Evolutionary conservation across 768 basidiomycete genomes (phyloP).

Genomic region (Pulveroboletus frians): DNA sequence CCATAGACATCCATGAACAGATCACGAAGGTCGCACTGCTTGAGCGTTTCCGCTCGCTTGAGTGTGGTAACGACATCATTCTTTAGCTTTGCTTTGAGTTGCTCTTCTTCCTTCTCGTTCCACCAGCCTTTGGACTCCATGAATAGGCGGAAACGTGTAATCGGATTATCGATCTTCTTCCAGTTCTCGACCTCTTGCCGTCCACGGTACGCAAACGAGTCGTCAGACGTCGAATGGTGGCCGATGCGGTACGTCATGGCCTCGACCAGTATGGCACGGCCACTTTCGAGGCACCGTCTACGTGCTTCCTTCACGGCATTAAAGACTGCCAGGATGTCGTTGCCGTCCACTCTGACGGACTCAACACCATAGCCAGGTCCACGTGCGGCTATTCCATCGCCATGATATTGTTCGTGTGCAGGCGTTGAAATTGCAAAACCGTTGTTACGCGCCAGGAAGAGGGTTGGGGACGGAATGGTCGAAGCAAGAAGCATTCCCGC

Average conservation of each 20-base stretch:
- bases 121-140: constrained; percentile 85
- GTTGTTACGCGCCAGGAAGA: constrained; percentile 77
- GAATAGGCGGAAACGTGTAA: constrained; percentile 77
- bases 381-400: constrained; percentile 88
- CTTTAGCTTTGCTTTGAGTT: constrained; percentile 62
- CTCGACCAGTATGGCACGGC: constrained; percentile 79
- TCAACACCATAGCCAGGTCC: constrained; percentile 90
- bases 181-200: constrained; percentile 88
- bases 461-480: constrained; percentile 65
- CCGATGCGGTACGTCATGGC: constrained; percentile 92
- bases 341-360: constrained; percentile 90
- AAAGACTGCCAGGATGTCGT: constrained; percentile 84
- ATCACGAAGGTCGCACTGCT: constrained; percentile 66
- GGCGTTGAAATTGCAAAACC: constrained; percentile 96
- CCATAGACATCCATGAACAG: constrained; percentile 87
- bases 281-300: constrained; percentile 64
- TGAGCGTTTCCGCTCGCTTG: constrained; percentile 66
- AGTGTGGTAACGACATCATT: constrained; percentile 75
- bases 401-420: constrained; percentile 80
- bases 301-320: constrained; percentile 69
- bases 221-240: constrained; percentile 95
- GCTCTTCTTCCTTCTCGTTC: constrained; percentile 68
- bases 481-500: constrained; percentile 82
- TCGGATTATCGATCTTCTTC: constrained; percentile 87
- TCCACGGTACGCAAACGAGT: constrained; percentile 89